Base-by-base conservation (phyloP, 768 basidiomycete genomes). In the Cystobasidium onofrii region DNA sequence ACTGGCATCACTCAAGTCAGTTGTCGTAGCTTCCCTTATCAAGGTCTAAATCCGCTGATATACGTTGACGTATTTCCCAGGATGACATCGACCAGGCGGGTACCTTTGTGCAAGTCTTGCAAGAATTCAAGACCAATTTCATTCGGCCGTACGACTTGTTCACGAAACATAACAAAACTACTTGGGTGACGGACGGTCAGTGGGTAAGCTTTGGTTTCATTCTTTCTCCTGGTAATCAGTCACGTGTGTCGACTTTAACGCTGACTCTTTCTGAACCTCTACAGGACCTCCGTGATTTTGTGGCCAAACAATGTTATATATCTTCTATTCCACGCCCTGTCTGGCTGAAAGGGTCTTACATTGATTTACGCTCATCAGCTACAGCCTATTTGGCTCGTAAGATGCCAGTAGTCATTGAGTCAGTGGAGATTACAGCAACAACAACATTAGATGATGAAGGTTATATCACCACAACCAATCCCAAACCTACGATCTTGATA, bases 1-100 rank as follows among this genome's bases (percentile, higher is more conserved):
- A 99, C 95, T 12, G 92, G 93, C 20, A 93, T 99, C 73, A 88
- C 88, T 1, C 95, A 99, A 84, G 94, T 94, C 74, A 75, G 87
- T 83, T 29, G 23, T 17, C 31, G 33, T 17, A n/a, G 33, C 25
- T 60, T n/a, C 52, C 7, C 20, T 20, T 4, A 54, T 6, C 52
- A n/a, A n/a, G 52, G 52, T 54, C n/a, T 20, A 54, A 7, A 4
- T 4, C n/a, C 57, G 17, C 27, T 60, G 27, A 29, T 20, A 60
- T 60, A 29, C 12, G 31, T 60, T 7, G 6, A 12, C 31, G n/a
- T 52, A 18, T 29, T 36, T 73, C 75, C 74, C 80, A 96, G 92
- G 85, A 84, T 15, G 88, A 91, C 82, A 90, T 98, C 33, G 87
- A 96, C 79, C 70, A 78, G 9, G 89, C 93, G 0, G 91, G 92